phyloP scores from a whole-genome alignment of 805 yeast species.

The Hanseniaspora singularis region DNA sequence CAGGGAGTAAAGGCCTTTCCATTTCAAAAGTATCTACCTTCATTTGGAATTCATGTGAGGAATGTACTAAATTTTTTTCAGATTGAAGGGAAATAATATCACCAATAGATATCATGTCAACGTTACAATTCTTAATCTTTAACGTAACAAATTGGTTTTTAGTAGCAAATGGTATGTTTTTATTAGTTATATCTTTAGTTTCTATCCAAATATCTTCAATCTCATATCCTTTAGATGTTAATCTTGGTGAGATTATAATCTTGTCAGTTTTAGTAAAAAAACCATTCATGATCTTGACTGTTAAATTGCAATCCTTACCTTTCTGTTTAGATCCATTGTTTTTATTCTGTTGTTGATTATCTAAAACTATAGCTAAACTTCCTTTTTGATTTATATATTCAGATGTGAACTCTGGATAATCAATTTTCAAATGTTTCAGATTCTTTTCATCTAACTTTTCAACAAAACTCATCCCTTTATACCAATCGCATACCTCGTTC shows the following conservation, averaged over 20 bases:
- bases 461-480: slow-evolving; percentile 74
- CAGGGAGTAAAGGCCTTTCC: slow-evolving; percentile 62
- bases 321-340: slow-evolving; percentile 27
- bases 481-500: slow-evolving; percentile 82
- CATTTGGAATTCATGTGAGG: slow-evolving; percentile 32
- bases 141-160: slow-evolving; percentile 47
- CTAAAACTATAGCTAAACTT: slow-evolving; percentile 81
- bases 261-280: slow-evolving; percentile 43
- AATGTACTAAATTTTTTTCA: not conserved
- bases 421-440: slow-evolving; percentile 42
- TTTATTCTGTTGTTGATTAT: slow-evolving; percentile 35
- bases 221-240: slow-evolving; percentile 5
- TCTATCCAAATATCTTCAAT: slow-evolving; percentile 13
- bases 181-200: slow-evolving; percentile 9
- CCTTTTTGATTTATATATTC: slow-evolving; percentile 87
- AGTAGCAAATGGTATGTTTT: slow-evolving; percentile 29
- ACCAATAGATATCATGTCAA: slow-evolving; percentile 44
- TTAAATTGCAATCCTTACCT: slow-evolving; percentile 86
- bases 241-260: slow-evolving; percentile 6
- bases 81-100: slow-evolving; percentile 39
- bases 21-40: slow-evolving; percentile 53
- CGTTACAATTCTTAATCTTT: slow-evolving; percentile 28
- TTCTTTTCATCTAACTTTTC: slow-evolving; percentile 54
- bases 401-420: slow-evolving; percentile 66
- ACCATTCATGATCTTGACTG: slow-evolving; percentile 70